A percentile compares a stretch with the other conserved stretches of the same genome.
Conservation (phyloP, 1,139 yeast genomes). For the Chernovozyma sophiae-reginae region DNA sequence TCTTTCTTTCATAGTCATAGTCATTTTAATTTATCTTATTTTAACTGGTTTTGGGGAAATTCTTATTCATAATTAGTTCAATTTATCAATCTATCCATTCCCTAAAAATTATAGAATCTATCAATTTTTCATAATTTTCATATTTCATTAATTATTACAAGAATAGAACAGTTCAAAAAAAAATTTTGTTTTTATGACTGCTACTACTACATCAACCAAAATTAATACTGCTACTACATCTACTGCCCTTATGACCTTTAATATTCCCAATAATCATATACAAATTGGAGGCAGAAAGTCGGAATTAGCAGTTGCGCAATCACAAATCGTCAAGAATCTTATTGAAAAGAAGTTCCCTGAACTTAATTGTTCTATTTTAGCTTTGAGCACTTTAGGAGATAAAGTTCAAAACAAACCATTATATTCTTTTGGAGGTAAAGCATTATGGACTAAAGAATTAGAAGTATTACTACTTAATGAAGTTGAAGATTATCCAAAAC, state of each 20-base stretch:
- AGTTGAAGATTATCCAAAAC: constrained; percentile 59
- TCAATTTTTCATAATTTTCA: no score
- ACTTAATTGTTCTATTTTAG: constrained; percentile 60
- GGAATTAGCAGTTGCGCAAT: constrained; percentile 79
- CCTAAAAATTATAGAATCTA: no score
- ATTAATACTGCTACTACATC: neutral
- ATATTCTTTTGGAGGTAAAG: constrained; percentile 93
- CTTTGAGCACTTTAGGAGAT: constrained; percentile 86
- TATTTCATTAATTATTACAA: no score
- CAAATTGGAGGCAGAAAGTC: constrained; percentile 89
- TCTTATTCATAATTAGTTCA: no score
- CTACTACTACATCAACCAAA: neutral
- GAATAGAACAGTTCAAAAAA: no score
- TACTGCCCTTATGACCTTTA: constrained; percentile 9
- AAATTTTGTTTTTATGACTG: neutral
- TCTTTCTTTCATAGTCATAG: no score
- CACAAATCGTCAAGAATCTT: constrained; percentile 63
- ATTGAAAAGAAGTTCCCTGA: constrained; percentile 62
- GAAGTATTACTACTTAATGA: constrained; percentile 69
- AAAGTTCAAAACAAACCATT: constrained; percentile 79
- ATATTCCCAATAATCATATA: constrained; percentile 25
- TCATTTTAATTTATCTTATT: no score
- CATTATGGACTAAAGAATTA: constrained; percentile 93
- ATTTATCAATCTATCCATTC: no score
- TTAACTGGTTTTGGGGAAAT: no score